Percentiles rank a stretch among this genome's conserved stretches.
Evolutionary conservation across 2,329 filamentous ascomycete genomes (phyloP).

Genomic region (Lecanicillium sp.): DNA sequence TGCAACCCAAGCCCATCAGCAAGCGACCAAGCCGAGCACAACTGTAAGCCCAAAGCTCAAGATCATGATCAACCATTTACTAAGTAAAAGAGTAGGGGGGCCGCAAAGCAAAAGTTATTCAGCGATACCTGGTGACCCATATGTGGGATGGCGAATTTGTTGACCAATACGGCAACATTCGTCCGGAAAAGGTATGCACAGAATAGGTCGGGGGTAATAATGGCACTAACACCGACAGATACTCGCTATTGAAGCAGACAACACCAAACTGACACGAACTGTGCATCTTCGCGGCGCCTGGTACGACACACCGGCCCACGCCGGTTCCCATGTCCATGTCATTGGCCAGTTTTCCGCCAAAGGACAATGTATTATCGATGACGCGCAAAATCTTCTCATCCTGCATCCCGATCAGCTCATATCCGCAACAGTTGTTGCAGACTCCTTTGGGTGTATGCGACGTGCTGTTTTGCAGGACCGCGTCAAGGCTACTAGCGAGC

Average conservation of each 20-base stretch:
- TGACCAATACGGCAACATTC: slow-evolving; percentile 51
- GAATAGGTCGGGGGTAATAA: not conserved
- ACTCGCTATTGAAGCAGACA: slow-evolving; percentile 74
- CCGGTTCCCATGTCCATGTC: slow-evolving; percentile 75
- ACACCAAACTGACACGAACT: slow-evolving; percentile 54
- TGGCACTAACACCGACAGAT: slow-evolving; percentile 43
- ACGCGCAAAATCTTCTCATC: slow-evolving; percentile 76
- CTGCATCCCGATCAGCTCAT: slow-evolving; percentile 93
- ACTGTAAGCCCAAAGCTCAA: slow-evolving; percentile 27
- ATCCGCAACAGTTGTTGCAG: slow-evolving; percentile 90
- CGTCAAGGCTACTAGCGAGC: slow-evolving; percentile 80
- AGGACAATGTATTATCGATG: slow-evolving; percentile 75
- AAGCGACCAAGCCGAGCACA: slow-evolving; percentile 17
- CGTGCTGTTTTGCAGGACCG: slow-evolving; percentile 91
- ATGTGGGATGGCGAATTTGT: slow-evolving; percentile 63
- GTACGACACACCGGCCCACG: slow-evolving; percentile 70
- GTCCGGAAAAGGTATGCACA: slow-evolving; percentile 61
- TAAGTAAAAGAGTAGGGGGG: slow-evolving; percentile 61
- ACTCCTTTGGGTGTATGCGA: slow-evolving; percentile 86
- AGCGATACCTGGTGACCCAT: slow-evolving; percentile 76
- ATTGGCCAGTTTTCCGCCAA: slow-evolving; percentile 66
- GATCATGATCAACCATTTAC: slow-evolving; percentile 31
- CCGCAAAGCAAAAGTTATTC: slow-evolving; percentile 65
- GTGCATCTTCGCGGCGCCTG: slow-evolving; percentile 80
- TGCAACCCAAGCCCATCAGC: slow-evolving; percentile 57